Evolutionary conservation across 306 rosid genomes (phyloP).

Genomic region (Lablab purpureus): DNA sequence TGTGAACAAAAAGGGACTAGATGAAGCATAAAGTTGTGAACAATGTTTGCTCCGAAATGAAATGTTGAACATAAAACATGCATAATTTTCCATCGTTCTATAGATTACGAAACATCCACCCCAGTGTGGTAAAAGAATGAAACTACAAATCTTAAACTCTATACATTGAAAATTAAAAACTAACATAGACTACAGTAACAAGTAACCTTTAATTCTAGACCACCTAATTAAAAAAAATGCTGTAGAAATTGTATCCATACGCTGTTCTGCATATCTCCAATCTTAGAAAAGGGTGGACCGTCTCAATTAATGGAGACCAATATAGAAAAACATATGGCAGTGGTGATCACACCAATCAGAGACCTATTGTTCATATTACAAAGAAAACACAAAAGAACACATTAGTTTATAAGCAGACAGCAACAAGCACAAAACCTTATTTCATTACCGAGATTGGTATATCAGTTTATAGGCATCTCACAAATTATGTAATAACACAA

Average conservation of each 20-base stretch:
- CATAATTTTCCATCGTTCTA: conserved; percentile 7
- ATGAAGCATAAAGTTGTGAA: conserved; percentile 30
- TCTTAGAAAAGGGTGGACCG: conserved; percentile 28
- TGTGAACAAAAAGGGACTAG: conserved; percentile 6
- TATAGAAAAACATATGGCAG: conserved; percentile 40
- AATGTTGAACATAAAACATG: conserved; percentile 24
- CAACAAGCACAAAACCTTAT: not conserved
- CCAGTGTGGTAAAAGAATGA: conserved; percentile 27
- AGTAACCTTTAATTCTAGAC: not conserved
- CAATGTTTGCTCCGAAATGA: not conserved
- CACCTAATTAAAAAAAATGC: not conserved
- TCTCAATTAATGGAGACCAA: conserved; percentile 31
- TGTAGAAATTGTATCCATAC: not conserved
- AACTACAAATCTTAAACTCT: conserved; percentile 20
- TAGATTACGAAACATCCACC: conserved; percentile 20
- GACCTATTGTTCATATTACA: conserved; percentile 50
- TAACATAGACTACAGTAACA: conserved; percentile 8
- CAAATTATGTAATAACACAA: not conserved
- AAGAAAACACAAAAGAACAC: not conserved
- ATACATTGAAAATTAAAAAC: not conserved
- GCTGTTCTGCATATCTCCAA: conserved; percentile 24
- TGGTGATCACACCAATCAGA: conserved; percentile 47
- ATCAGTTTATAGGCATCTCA: conserved; percentile 9
- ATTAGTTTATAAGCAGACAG: not conserved
- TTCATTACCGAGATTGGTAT: not conserved